Evolutionary conservation across 495 filamentous ascomycete species (phyloP).

Genomic region (Xylaria nigripes): DNA sequence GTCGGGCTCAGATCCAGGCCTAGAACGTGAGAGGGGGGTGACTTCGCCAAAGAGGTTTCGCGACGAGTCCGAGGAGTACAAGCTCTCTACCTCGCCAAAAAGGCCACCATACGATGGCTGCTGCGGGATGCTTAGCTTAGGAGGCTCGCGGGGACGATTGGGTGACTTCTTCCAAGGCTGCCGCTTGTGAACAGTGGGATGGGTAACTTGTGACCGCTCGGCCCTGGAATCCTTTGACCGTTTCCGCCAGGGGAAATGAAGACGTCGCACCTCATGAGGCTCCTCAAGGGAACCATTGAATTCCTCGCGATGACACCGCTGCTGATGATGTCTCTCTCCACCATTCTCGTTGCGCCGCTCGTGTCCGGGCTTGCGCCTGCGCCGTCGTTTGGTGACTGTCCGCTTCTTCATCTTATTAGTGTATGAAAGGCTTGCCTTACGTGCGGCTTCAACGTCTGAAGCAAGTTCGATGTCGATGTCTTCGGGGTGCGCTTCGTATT

Average conservation of each 20-base stretch:
- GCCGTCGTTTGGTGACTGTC: constrained; percentile 33
- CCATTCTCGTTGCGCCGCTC: constrained; percentile 21
- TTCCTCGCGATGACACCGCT: constrained; percentile 23
- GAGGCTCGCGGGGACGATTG: constrained; percentile 12
- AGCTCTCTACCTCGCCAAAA: constrained; percentile 22
- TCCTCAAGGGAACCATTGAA: constrained; percentile 27
- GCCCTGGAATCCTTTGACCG: constrained; percentile 15
- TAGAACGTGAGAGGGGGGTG: constrained; percentile 11
- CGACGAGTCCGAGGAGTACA: constrained; percentile 19
- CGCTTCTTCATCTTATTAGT: constrained; percentile 44
- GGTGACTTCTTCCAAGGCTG: constrained; percentile 16
- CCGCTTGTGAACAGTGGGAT: constrained; percentile 6
- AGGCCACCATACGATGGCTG: constrained; percentile 13
- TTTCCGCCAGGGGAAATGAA: constrained; percentile 17
- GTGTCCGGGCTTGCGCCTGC: constrained; percentile 28
- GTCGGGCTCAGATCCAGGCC: constrained; percentile 20
- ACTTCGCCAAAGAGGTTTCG: constrained; percentile 25
- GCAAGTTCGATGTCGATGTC: constrained; percentile 27
- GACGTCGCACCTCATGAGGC: constrained; percentile 14
- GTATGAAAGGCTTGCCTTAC: constrained; percentile 31
- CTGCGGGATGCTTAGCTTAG: constrained; percentile 14
- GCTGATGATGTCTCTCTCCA: constrained; percentile 13
- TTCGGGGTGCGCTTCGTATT: constrained; percentile 31
- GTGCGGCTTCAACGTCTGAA: constrained; percentile 37
- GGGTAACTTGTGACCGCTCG: constrained; percentile 10